Conservation (phyloP, 257 asterid genomes). For the Penstemon barbatus region DNA sequence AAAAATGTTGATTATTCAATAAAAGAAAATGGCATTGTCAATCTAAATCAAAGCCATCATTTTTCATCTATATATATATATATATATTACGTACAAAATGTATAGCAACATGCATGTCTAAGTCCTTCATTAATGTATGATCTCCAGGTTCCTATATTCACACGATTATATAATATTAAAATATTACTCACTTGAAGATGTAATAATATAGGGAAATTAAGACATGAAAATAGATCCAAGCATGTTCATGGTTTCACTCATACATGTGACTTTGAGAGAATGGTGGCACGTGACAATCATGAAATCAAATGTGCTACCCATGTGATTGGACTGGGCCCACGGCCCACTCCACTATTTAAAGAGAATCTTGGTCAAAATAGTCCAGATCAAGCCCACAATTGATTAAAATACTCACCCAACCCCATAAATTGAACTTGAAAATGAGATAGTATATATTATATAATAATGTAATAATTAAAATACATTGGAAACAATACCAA, state of each 20-base stretch:
- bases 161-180: neutral
- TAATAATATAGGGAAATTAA: neutral
- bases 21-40: too few relatives aligned
- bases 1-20: too few relatives aligned
- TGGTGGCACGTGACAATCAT: constrained; percentile 55
- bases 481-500: constrained; percentile 31
- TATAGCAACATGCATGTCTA: too few relatives aligned
- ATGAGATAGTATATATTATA: neutral
- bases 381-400: constrained; percentile 34
- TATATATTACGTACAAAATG: too few relatives aligned
- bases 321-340: constrained; percentile 60
- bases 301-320: constrained; percentile 60
- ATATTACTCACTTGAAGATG: neutral
- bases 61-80: too few relatives aligned
- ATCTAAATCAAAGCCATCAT: too few relatives aligned
- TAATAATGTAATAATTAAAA: neutral
- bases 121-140: too few relatives aligned
- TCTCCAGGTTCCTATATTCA: neutral
- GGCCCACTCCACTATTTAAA: constrained; percentile 39
- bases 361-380: constrained; percentile 26
- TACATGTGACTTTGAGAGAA: constrained; percentile 37
- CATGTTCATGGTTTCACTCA: constrained; percentile 31
- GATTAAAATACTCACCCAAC: neutral
- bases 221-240: constrained; percentile 31
- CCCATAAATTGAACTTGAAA: constrained; percentile 9